A percentile compares a stretch with the other conserved stretches of the same genome.
phyloP scores from a whole-genome alignment of 345 rosid genomes.

The Dimocarpus longan region DNA sequence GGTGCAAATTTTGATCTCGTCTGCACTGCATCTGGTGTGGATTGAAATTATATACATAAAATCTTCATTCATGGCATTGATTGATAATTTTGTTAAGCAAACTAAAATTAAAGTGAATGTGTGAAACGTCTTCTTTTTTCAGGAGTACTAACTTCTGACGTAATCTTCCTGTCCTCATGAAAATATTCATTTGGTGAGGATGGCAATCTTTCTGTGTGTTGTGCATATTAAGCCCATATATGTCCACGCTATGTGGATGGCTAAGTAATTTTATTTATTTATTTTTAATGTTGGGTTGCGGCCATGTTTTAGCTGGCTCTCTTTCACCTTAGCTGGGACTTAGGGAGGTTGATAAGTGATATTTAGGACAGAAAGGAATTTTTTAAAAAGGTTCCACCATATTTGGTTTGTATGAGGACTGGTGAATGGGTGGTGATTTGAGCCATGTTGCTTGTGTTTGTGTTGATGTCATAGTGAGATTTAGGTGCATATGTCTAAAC shows the following conservation, averaged over 20 bases:
- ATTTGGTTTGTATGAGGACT: background rate
- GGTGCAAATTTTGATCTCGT: background rate
- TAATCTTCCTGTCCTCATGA: background rate
- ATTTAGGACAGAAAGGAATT: background rate
- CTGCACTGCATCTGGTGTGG: background rate
- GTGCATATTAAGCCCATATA: background rate
- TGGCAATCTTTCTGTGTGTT: background rate
- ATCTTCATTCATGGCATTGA: background rate
- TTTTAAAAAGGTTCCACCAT: background rate
- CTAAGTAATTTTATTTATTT: background rate
- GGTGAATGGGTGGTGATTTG: background rate
- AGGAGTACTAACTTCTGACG: background rate
- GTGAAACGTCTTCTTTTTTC: background rate
- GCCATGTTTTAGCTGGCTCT: background rate
- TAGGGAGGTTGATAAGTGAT: background rate
- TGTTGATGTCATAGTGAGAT: background rate
- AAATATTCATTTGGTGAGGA: background rate
- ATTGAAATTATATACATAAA: background rate
- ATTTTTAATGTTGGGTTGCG: background rate
- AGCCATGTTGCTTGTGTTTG: background rate
- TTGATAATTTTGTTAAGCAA: background rate
- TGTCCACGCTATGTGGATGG: background rate
- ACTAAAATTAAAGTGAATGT: background rate
- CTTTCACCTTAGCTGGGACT: background rate
- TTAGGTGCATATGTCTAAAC: background rate